Evolutionary conservation across 192 early-diverging fungal species (phyloP), one percentile per base, ranked within the genome.

Genomic region (Linnemannia hyalina): DNA sequence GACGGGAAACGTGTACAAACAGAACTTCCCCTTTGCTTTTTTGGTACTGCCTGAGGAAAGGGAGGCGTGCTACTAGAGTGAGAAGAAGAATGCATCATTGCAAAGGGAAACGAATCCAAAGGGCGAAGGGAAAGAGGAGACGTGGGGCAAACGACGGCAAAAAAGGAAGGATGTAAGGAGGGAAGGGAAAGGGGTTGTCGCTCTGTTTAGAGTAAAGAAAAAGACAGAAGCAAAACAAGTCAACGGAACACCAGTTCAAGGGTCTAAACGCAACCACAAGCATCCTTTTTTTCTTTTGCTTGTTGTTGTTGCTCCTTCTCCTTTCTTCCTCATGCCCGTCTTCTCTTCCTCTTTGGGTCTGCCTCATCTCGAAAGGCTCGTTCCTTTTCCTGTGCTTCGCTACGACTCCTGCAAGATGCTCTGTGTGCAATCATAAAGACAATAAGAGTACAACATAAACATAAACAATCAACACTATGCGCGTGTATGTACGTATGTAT

Each of bases 401-500:
- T 65, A 29, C 7, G 10, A 29, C 60, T 65, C n/a, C n/a, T 65
- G 26, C 55, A 57, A 52, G 49, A 16, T 65, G 6, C 6, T 60
- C n/a, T 26, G 4, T n/a, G 55, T 60, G 60, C 26, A 60, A 35
- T 65, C 26, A 65, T 32, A 23, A 65, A 26, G n/a, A 57, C 55
- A 57, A n/a, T 7, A 57, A 10, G 10, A 26, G 6, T 9, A 46
- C 44, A 46, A 46, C 44, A 46, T 46, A 46, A 1, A 46, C 44
- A 15, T 15, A 46, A 46, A 46, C 44, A 46, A 18, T 57, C 7
- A 26, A 32, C 26, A 29, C 26, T 11, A 65, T 65, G 60, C 60
- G 60, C 60, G 60, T 65, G 60, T 4, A 65, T 65, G 60, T 65
- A 65, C 29, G 60, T 29, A 65, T 32, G 60, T 23, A 65, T 65